These are phyloP conservation scores for Fusarium protoensiforme DNA, from an alignment of 2,329 filamentous ascomycete species.

Conservation along the genomic window DNA sequence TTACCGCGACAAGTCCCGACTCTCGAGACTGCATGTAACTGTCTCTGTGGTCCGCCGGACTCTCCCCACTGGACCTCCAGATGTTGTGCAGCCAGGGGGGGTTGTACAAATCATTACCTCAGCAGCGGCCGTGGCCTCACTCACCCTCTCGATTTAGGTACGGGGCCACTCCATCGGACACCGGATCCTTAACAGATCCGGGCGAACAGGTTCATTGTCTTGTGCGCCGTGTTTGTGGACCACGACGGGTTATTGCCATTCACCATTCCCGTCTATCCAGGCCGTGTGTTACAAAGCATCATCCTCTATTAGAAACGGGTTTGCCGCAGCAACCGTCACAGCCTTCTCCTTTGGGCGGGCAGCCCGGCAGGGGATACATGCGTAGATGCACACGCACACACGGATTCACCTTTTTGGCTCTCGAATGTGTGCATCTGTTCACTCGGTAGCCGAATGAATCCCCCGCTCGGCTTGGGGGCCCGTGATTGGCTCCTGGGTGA, in stretches of 20 bases:
- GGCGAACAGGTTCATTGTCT: slow-evolving; percentile 12
- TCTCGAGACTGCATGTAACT: slow-evolving; percentile 32
- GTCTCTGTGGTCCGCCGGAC: slow-evolving; percentile 33
- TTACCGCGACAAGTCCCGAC: slow-evolving; percentile 25
- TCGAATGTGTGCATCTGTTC: slow-evolving; percentile 3
- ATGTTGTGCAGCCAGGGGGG: slow-evolving; percentile 15
- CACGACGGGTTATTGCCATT: not conserved
- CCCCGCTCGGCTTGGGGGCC: slow-evolving; percentile 13
- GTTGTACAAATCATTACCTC: slow-evolving; percentile 37
- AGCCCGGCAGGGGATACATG: not conserved
- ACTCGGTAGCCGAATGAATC: not conserved
- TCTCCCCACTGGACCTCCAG: slow-evolving; percentile 2
- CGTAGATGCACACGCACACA: not conserved
- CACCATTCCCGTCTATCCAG: not conserved
- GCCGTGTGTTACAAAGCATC: not conserved
- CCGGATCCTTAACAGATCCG: slow-evolving; percentile 27
- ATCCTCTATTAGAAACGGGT: not conserved
- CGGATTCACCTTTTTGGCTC: slow-evolving; percentile 9
- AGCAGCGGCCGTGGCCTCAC: slow-evolving; percentile 13
- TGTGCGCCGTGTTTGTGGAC: slow-evolving; percentile 14
- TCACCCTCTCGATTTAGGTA: slow-evolving; percentile 8
- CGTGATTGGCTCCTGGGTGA: slow-evolving; percentile 19
- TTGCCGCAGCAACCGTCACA: not conserved
- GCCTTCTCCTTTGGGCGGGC: not conserved
- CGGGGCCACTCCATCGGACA: slow-evolving; percentile 7